These are phyloP conservation scores for Arthroderma sp. DNA, from an alignment of 2,329 filamentous ascomycete genomes.

Conservation along the genomic window DNA sequence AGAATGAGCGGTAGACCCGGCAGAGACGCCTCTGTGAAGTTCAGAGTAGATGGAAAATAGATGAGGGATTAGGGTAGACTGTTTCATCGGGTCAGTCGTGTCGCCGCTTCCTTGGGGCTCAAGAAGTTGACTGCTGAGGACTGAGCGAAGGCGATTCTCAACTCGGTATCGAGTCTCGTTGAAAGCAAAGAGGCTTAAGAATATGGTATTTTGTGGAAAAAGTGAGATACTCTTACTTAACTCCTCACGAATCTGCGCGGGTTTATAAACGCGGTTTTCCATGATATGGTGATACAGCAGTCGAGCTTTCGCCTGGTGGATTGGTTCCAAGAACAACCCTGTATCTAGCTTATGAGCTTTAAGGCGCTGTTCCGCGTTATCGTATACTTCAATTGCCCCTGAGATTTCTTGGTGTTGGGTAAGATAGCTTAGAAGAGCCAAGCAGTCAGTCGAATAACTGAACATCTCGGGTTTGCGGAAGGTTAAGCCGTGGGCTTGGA, in stretches of 20 bases:
- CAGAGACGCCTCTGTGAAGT: slow-evolving; percentile 32
- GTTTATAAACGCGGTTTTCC: slow-evolving; percentile 53
- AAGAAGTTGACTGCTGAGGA: slow-evolving; percentile 40
- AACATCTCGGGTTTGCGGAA: slow-evolving; percentile 40
- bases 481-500: slow-evolving; percentile 46
- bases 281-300: slow-evolving; percentile 56
- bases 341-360: slow-evolving; percentile 27
- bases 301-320: slow-evolving; percentile 56
- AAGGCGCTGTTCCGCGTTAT: slow-evolving; percentile 35
- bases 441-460: slow-evolving; percentile 46
- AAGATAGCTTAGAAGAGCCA: slow-evolving; percentile 58
- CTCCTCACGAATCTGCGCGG: slow-evolving; percentile 50
- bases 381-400: slow-evolving; percentile 30
- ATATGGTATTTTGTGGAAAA: slow-evolving; percentile 66
- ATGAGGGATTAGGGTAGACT: slow-evolving; percentile 28
- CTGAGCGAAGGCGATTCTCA: slow-evolving; percentile 61
- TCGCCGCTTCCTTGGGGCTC: slow-evolving; percentile 11
- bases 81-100: slow-evolving; percentile 17
- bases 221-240: slow-evolving; percentile 47
- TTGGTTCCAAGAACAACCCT: slow-evolving; percentile 41
- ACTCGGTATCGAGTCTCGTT: slow-evolving; percentile 60
- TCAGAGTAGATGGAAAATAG: slow-evolving; percentile 47
- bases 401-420: slow-evolving; percentile 28
- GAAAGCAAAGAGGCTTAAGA: slow-evolving; percentile 61
- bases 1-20: slow-evolving; percentile 40